These are phyloP conservation scores for Rhodofomes roseus DNA, from an alignment of 1,284 basidiomycete genomes.

Conservation along the genomic window DNA sequence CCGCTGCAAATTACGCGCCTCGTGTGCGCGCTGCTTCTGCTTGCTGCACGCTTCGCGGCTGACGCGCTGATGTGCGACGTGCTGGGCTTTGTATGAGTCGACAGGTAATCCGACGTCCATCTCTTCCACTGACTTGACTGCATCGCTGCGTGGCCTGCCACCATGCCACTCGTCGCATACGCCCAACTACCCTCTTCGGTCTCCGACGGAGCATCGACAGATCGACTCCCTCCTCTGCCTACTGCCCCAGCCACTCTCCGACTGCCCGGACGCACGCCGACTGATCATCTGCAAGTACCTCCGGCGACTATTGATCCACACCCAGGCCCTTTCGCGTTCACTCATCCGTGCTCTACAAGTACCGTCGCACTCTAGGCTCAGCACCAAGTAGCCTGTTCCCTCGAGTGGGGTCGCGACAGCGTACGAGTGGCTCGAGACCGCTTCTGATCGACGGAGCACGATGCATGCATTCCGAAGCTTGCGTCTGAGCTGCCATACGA, in stretches of 20 bases:
- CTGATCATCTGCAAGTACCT: not conserved
- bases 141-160: not conserved
- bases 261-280: not conserved
- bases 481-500: not conserved
- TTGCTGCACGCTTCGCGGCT: no score
- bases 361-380: no score
- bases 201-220: not conserved
- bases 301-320: not conserved
- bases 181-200: not conserved
- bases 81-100: not conserved
- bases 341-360: not conserved
- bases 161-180: not conserved
- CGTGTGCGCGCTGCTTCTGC: not conserved
- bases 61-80: no score
- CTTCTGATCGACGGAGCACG: not conserved
- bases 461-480: not conserved
- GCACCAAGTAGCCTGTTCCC: not conserved
- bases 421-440: not conserved
- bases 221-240: not conserved
- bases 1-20: not conserved
- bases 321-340: not conserved
- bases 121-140: no score
- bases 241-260: not conserved
- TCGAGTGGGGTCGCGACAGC: not conserved
- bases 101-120: not conserved